phyloP scores from a whole-genome alignment of 768 basidiomycete genomes.

The Udeniomyces megalosporus region DNA sequence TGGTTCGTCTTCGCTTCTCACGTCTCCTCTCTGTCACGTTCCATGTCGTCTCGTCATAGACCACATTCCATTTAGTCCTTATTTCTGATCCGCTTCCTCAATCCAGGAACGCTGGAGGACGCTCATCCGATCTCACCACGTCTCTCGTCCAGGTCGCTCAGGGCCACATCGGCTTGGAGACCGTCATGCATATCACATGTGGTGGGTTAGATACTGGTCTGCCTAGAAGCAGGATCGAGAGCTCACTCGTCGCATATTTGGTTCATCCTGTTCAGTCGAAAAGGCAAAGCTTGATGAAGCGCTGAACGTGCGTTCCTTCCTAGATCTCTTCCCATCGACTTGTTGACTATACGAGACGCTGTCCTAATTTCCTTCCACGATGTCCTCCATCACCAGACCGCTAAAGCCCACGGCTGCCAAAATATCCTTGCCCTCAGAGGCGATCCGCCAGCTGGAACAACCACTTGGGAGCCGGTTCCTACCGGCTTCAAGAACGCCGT shows the following conservation, averaged over 20 bases:
- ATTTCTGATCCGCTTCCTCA: not conserved
- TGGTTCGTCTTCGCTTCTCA: too few species aligned
- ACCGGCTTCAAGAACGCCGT: constrained; percentile 80
- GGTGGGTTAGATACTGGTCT: constrained; percentile 48
- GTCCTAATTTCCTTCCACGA: not conserved
- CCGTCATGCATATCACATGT: constrained; percentile 97
- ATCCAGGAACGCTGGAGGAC: constrained; percentile 83
- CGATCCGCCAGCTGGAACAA: constrained; percentile 74
- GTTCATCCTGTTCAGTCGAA: constrained; percentile 50
- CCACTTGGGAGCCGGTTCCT: constrained; percentile 82
- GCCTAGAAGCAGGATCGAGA: too few species aligned
- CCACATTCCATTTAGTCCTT: not conserved
- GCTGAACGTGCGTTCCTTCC: constrained; percentile 45
- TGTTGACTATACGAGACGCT: not conserved
- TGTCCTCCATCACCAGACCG: constrained; percentile 46
- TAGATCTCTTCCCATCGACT: not conserved
- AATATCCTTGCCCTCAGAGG: constrained; percentile 88
- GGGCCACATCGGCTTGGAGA: constrained; percentile 79
- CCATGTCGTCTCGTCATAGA: constrained; percentile 19
- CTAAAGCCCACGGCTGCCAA: constrained; percentile 71
- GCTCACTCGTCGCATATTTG: too few species aligned
- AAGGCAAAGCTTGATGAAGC: constrained; percentile 84
- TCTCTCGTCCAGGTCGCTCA: constrained; percentile 92
- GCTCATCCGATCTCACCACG: constrained; percentile 83
- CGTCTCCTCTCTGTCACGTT: not conserved